Evolutionary conservation across 2,329 filamentous ascomycete genomes (phyloP).

Genomic region (Coniochaeta sp.): DNA sequence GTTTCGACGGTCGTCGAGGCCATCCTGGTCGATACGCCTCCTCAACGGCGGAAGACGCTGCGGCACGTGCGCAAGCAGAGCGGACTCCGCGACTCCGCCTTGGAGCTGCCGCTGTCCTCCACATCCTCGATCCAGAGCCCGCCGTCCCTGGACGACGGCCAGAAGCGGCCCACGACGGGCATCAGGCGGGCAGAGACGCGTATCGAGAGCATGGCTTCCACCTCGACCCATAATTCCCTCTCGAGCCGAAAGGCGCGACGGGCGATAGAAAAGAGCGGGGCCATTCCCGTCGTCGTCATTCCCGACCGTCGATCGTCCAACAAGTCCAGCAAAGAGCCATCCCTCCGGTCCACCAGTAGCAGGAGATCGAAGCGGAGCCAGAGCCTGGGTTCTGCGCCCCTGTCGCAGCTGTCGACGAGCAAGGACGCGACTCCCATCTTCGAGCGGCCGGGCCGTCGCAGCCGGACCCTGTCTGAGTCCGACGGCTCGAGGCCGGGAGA

Average conservation of each 20-base stretch:
- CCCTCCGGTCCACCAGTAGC: constrained; percentile 55
- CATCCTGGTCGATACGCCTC: constrained; percentile 43
- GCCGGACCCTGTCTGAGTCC: constrained; percentile 37
- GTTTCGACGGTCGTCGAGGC: constrained; percentile 52
- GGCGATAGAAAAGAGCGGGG: constrained; percentile 51
- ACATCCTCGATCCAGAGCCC: constrained; percentile 36
- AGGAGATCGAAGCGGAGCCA: constrained; percentile 44
- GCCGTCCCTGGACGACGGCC: constrained; percentile 20
- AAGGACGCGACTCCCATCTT: constrained; percentile 34
- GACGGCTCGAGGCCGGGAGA: constrained; percentile 36
- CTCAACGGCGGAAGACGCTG: constrained; percentile 45
- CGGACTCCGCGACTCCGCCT: constrained; percentile 36
- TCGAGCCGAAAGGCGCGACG: constrained; percentile 49
- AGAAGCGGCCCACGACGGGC: constrained; percentile 2
- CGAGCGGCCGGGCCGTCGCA: constrained; percentile 31
- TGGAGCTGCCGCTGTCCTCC: constrained; percentile 29
- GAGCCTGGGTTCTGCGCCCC: constrained; percentile 41
- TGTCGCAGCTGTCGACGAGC: constrained; percentile 31
- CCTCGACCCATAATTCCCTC: constrained; percentile 38
- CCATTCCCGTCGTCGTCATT: constrained; percentile 55
- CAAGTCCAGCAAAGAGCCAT: constrained; percentile 42
- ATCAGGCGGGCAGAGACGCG: constrained; percentile 18
- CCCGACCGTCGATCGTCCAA: constrained; percentile 50
- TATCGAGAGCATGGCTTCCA: constrained; percentile 41
- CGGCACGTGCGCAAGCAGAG: constrained; percentile 54